Evolutionary conservation across 345 rosid species (phyloP), one percentile per base, ranked within the genome.

Genomic region (Ricinus communis): DNA sequence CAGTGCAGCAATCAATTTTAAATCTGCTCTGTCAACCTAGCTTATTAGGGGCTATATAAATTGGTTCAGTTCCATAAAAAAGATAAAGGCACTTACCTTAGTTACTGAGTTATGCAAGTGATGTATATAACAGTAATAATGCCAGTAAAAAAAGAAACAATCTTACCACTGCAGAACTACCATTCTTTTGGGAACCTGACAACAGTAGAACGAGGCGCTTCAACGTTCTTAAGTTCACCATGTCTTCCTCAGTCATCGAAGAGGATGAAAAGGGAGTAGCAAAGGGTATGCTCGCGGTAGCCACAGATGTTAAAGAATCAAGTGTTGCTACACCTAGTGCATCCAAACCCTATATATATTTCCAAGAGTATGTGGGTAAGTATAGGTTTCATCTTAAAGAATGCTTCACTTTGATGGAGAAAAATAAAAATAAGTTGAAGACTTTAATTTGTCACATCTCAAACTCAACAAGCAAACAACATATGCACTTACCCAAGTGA

Each of bases 321-420:
- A 92, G 60, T 40, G 94, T 85, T 59, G 93, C 96, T 72, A 91
- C 75, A 69, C 97, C 97, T 72, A 86, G 86, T 72, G 98, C 96
- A 83, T 93, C 98, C 81, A 93, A 69, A 50, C 98, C 98, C 98
- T 93, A 83, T 40, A 68, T 38, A 49, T 56, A 74, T 71, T 31
- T 11, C 63, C 47, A 57, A 69, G 72, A 54, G 69, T n/a, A n/a
- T n/a, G n/a, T n/a, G 41, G 16, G 15, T 38, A 45, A 24, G 49
- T 47, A 31, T 33, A 62, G 19, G 2, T 62, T 38, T 41, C 27
- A 41, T 16, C 30, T 12, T 11, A 62, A 56, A 56, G 21, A 27
- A 25, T 63, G 53, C 22, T 25, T 11, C 9, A n/a, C 22, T 25
- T 15, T 8, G 25, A 45, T 15, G 51, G n/a, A 46, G 31, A 14